Percentiles rank a stretch among this genome's conserved stretches.
These are phyloP conservation scores for Colletotrichum simmondsii DNA, from an alignment of 2,329 filamentous ascomycete species.

Conservation along the genomic window DNA sequence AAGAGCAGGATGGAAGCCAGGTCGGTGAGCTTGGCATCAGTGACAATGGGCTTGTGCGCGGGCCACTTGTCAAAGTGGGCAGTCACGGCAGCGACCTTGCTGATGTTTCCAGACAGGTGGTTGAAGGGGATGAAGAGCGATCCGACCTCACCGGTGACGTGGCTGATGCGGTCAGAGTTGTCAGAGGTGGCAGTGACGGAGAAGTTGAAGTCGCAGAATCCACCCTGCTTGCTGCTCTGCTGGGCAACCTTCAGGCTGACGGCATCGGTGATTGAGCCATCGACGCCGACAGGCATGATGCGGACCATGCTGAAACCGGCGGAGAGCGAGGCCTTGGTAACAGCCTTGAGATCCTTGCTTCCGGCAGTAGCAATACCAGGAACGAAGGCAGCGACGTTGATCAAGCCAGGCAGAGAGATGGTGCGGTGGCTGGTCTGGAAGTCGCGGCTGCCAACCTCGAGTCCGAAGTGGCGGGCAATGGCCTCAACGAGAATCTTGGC, in stretches of 20 bases:
- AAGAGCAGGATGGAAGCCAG: constrained; percentile 83
- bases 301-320: constrained; percentile 85
- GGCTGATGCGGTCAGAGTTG: constrained; percentile 80
- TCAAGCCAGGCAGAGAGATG: constrained; percentile 76
- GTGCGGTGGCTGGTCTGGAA: constrained; percentile 91
- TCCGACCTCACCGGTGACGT: constrained; percentile 78
- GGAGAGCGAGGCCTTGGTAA: constrained; percentile 79
- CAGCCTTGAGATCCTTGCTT: constrained; percentile 74
- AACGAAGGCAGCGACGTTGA: constrained; percentile 85
- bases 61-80: constrained; percentile 85
- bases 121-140: constrained; percentile 88
- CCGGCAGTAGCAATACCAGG: constrained; percentile 74
- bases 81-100: constrained; percentile 83
- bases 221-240: constrained; percentile 73
- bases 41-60: constrained; percentile 81
- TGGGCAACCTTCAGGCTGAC: constrained; percentile 78
- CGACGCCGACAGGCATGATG: constrained; percentile 79
- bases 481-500: constrained; percentile 97
- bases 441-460: constrained; percentile 85
- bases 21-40: constrained; percentile 83
- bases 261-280: constrained; percentile 78
- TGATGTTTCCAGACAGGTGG: constrained; percentile 83
- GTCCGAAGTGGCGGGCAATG: constrained; percentile 86
- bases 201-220: constrained; percentile 83
- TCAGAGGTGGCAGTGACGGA: constrained; percentile 79